Evolutionary conservation across 2,329 filamentous ascomycete genomes (phyloP), one percentile per base, ranked within the genome.

Genomic region (Seiridium unicorne): DNA sequence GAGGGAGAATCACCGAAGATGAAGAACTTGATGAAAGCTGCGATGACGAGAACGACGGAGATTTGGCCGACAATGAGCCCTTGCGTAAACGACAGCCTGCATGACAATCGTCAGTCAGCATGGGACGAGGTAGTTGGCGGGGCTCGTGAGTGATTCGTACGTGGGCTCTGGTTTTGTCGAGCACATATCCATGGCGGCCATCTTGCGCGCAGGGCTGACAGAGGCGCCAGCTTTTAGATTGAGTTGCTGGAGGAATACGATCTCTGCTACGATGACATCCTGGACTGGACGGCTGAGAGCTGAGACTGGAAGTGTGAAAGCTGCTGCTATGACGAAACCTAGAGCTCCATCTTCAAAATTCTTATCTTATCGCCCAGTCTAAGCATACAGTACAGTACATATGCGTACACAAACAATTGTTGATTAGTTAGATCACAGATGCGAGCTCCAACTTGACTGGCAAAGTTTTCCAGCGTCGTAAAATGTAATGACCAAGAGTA

Each of bases 21-120:
- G 84, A 99, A 99, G 85, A 97, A 99, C 74, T 97, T 97, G 76
- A 99, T 98, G 77, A 99, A 98, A 66, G 90, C 92, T 65, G 93
- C 93, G 63, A 99, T 87, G 44, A 99, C 83, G 32, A 98, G 80
- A 11, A 97, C 91, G 51, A 99, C 91, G 2, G 93, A 96, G 56
- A 99, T 83, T 75, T 99, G 95, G 55, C 95, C 95, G 38, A 98
- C 83, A 54, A 99, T 87, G 67, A 99, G 89, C 35, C 95, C 95
- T 73, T 97, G 92, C 0, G 92, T 96, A 75, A 98, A 98, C 42
- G 92, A 95, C 66, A 95, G 81, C 46, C 92, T 94, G 70, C 11
- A 32, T 40, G 35, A 49, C 60, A 68, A 18, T 64, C n/a, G 44
- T 61, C 35, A 61, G 56, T 53, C 47, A 49, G 32, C 8, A 49